Conservation (phyloP, 2,329 filamentous ascomycete species). For the Geoglossum cookeanum region DNA sequence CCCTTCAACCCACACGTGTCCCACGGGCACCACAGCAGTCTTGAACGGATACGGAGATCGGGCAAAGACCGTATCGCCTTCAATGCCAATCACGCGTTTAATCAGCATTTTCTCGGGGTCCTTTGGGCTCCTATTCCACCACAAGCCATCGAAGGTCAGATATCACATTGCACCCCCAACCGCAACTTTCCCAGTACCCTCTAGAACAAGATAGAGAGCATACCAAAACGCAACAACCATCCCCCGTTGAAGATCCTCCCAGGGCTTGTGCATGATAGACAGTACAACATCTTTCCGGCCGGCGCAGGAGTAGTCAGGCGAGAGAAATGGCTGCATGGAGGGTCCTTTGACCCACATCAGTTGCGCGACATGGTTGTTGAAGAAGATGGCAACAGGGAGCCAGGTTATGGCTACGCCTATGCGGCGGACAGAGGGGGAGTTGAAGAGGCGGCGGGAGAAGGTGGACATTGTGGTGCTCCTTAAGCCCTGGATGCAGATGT, state of each 20-base stretch:
- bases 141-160: neutral
- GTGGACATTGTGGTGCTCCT: neutral
- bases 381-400: slow-evolving; percentile 41
- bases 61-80: slow-evolving; percentile 58
- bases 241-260: slow-evolving; percentile 41
- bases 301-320: slow-evolving; percentile 39
- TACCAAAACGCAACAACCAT: slow-evolving; percentile 58
- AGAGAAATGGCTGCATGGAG: slow-evolving; percentile 65
- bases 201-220: neutral
- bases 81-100: slow-evolving; percentile 67
- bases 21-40: slow-evolving; percentile 43
- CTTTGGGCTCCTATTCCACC: slow-evolving; percentile 40
- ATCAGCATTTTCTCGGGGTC: slow-evolving; percentile 51
- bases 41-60: slow-evolving; percentile 37
- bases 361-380: slow-evolving; percentile 42
- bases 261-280: slow-evolving; percentile 38
- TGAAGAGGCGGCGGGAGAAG: neutral
- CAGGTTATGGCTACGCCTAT: slow-evolving; percentile 29
- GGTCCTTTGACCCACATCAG: slow-evolving; percentile 36
- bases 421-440: neutral
- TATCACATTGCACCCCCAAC: neutral
- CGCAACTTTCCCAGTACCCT: neutral
- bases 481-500: too few species aligned
- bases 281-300: slow-evolving; percentile 34
- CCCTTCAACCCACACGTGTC: slow-evolving; percentile 90